A percentile compares a stretch with the other conserved stretches of the same genome.
Evolutionary conservation across 2,329 filamentous ascomycete species (phyloP).

Genomic region (Tricladium varicosporioides): DNA sequence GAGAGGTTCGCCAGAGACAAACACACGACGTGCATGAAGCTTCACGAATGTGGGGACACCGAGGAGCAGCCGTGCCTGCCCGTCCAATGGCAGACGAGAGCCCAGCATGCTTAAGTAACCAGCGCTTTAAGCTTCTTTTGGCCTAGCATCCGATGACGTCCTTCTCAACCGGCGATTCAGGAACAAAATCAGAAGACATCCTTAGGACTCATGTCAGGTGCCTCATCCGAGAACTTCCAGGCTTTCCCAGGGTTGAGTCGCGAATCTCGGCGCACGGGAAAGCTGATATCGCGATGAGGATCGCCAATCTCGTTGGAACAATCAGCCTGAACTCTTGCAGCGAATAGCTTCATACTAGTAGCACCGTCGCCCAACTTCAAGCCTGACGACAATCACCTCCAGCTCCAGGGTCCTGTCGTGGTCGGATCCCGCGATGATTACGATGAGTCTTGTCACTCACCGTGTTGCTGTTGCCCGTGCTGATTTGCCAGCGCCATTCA

Average conservation of each 20-base stretch:
- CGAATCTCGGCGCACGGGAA: not conserved
- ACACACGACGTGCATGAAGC: constrained; percentile 12
- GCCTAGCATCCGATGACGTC: not conserved
- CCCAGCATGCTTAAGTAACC: not conserved
- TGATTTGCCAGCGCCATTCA: too few species aligned
- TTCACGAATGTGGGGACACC: not conserved
- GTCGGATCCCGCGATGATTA: not conserved
- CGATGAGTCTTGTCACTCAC: not conserved
- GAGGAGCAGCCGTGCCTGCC: not conserved
- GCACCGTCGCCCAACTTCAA: not conserved
- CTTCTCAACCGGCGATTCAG: not conserved
- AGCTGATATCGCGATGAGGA: constrained; percentile 2
- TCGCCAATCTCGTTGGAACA: constrained; percentile 12
- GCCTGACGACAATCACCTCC: not conserved
- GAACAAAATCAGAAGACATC: too few species aligned
- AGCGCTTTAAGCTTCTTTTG: not conserved
- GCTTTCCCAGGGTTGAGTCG: not conserved
- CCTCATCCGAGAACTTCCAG: too few species aligned
- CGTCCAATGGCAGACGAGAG: not conserved
- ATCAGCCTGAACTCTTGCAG: constrained; percentile 8
- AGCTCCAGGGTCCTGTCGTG: not conserved
- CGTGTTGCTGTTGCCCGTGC: too few species aligned
- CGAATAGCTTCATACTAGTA: constrained; percentile 1
- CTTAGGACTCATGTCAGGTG: too few species aligned
- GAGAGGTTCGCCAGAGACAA: constrained; percentile 8